Base-by-base conservation (phyloP, 257 asterid genomes). In the Thymus mandschuricus region DNA sequence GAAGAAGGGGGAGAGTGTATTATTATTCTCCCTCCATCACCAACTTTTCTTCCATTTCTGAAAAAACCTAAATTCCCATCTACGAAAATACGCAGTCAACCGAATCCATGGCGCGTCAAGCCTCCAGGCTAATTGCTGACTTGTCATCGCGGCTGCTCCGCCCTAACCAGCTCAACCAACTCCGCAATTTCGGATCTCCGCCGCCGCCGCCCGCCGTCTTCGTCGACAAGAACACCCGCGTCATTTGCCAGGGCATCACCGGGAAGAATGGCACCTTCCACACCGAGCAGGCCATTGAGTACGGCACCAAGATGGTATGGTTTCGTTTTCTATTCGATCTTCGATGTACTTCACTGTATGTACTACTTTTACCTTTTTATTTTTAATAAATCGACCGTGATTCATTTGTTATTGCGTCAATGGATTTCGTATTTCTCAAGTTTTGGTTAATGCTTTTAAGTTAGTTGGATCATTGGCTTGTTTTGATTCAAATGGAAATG, bases 201-300 rank as follows among this genome's bases (percentile, higher is more conserved):
- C 92, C 96, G 7, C 92, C 92, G 12, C 81, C 96, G 12, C 94
- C 96, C 0, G 94, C 91, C 44, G 94, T 91, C 15, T 93, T 93
- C 71, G 96, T 92, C 10, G 97, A 92, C 77, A 90, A 93, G 80
- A 91, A 93, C 84, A 93, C 98, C 45, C 88, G 97, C 73, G 92
- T 91, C 76, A 89, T 93, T 60, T 91, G 96, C 75, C 98, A 93
- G 70, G 97, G 98, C 2, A 91, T 93, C 84, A 91, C 96, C 51
- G 98, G 98, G 0, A 93, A 93, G 80, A 93, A 87, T 69, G 98
- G 97, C 60, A 91, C 96, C 60, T 91, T 93, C 63, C 98, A 91
- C 79, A 89, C 98, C 9, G 98, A 93, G 74, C 97, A 89, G 81
- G 98, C 98, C 67, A 91, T 93, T 55, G 97, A 93, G 72, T 93